Evolutionary conservation across 1,284 basidiomycete genomes (phyloP), one percentile per base, ranked within the genome.

Genomic region (Peniophora sp.): DNA sequence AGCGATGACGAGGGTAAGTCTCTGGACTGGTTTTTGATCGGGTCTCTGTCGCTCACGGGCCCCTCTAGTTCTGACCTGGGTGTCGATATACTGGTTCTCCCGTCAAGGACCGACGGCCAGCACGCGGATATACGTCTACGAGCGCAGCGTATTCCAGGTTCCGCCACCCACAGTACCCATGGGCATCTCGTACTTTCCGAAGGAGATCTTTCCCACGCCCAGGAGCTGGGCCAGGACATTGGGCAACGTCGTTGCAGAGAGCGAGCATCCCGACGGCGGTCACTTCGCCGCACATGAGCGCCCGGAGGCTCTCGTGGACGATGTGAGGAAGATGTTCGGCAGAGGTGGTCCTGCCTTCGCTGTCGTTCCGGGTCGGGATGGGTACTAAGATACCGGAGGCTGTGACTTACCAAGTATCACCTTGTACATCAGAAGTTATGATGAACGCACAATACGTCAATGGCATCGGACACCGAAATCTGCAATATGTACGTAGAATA

Each of bases 1-100:
- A 63, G 65, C 6, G 74, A 77, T 48, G 76, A 79, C 37, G 77
- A 78, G 64, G 62, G 74, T 59, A 50, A 44, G 55, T 46, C 27
- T 5, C 12, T 32, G 5, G 27, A 5, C 5, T 6, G 27, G 12
- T 32, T 12, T 12, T 32, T n/a, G n/a, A n/a, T n/a, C n/a, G n/a
- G n/a, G n/a, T n/a, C n/a, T n/a, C n/a, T n/a, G n/a, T n/a, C n/a
- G n/a, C n/a, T n/a, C n/a, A n/a, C n/a, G n/a, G n/a, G 17, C 27
- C 11, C 18, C 23, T 23, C 54, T 3, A 81, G 80, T 79, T 2
- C 58, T 82, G 23, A 78, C 72, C 1, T 82, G 79, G 80, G 59
- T 82, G 10, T 80, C 79, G 0, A 66, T 81, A 20, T 79, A 78
- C 56, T 77, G 72, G 69, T 81, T 82, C 60, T 81, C 79, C 1